phyloP scores from a whole-genome alignment of 306 rosid species.

The Notholithocarpus densiflorus region DNA sequence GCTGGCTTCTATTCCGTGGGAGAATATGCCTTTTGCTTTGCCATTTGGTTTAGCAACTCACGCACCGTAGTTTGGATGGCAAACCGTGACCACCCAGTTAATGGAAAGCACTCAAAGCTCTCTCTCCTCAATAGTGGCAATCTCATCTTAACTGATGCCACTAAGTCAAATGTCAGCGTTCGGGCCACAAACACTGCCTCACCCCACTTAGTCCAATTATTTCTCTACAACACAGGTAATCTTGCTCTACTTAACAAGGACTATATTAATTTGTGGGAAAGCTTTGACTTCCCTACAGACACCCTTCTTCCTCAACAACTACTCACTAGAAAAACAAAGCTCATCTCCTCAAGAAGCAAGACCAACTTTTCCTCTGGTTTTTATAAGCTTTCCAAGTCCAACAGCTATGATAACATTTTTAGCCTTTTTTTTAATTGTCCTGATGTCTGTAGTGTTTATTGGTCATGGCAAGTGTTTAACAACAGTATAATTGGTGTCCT shows the following conservation, averaged over 20 bases:
- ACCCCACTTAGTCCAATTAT: background rate
- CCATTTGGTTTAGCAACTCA: constrained; percentile 25
- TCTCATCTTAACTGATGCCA: constrained; percentile 35
- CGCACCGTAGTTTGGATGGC: constrained; percentile 47
- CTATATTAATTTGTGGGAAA: constrained; percentile 31
- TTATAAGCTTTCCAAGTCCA: constrained; percentile 21
- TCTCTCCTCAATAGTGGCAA: constrained; percentile 32
- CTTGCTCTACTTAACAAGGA: constrained; percentile 24
- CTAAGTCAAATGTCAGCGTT: background rate
- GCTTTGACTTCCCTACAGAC: constrained; percentile 40
- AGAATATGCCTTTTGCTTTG: constrained; percentile 48
- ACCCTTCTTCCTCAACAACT: constrained; percentile 43
- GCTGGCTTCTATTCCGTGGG: constrained; percentile 41
- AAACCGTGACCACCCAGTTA: constrained; percentile 38
- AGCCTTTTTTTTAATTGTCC: constrained; percentile 24
- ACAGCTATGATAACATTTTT: constrained; percentile 20
- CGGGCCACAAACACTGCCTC: constrained; percentile 30
- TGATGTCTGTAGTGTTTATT: constrained; percentile 26
- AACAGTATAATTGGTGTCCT: constrained; percentile 17
- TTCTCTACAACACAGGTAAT: constrained; percentile 31
- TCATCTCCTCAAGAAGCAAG: constrained; percentile 27
- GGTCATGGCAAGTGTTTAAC: constrained; percentile 25
- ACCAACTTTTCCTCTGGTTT: constrained; percentile 28
- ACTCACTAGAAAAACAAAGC: constrained; percentile 18
- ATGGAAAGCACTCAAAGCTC: constrained; percentile 42